These are phyloP conservation scores for Trichoderma endophyticum DNA, from an alignment of 2,329 filamentous ascomycete species.

Conservation along the genomic window DNA sequence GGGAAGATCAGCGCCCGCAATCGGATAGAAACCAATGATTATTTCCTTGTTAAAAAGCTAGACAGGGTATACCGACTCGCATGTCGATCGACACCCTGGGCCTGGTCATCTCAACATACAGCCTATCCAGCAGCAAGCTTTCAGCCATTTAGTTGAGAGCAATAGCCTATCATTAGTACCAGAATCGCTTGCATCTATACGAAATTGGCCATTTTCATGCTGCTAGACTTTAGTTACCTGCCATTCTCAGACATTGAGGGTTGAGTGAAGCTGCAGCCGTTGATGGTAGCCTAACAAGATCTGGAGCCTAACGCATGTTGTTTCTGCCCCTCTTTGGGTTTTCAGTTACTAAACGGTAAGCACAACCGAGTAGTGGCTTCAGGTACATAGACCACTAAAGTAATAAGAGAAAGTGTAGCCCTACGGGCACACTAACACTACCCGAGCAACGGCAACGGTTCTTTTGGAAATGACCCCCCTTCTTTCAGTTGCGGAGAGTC, in stretches of 20 bases:
- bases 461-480: not conserved
- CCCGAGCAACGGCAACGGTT: not conserved
- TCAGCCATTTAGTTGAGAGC: not conserved
- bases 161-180: not conserved
- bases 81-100: not conserved
- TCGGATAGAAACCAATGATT: not conserved
- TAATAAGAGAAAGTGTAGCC: not conserved
- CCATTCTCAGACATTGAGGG: not conserved
- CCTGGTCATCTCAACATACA: not conserved
- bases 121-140: not conserved
- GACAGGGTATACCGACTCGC: not conserved
- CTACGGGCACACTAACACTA: not conserved
- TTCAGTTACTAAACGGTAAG: not conserved
- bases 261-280: not conserved
- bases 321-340: not conserved
- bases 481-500: too few relatives aligned
- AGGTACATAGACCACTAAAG: not conserved
- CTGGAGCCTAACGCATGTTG: not conserved
- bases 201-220: not conserved
- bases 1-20: not conserved
- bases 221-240: not conserved
- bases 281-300: not conserved
- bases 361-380: not conserved
- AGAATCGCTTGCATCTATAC: not conserved
- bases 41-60: not conserved